Evolutionary conservation across 1,139 yeast species (phyloP).

Genomic region (Blastobotrys ciferrii): DNA sequence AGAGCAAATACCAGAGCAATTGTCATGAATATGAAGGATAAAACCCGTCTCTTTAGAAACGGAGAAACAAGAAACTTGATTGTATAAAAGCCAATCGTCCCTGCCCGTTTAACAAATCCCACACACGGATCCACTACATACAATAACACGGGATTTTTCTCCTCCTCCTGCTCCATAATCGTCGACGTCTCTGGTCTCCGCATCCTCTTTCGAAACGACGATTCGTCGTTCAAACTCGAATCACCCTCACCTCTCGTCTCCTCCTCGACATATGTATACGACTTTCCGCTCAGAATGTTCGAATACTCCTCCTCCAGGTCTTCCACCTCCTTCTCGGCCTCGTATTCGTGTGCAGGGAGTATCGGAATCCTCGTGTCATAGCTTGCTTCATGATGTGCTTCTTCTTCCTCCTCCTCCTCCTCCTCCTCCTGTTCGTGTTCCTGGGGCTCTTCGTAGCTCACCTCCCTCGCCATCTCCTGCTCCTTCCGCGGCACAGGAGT

Average conservation of each 20-base stretch:
- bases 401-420: neutral
- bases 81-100: slow-evolving; percentile 10
- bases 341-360: slow-evolving; percentile 15
- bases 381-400: neutral
- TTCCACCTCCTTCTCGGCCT: slow-evolving; percentile 11
- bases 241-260: too few relatives aligned
- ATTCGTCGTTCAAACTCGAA: neutral
- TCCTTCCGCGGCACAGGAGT: slow-evolving; percentile 5
- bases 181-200: neutral
- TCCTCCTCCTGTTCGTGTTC: neutral
- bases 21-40: slow-evolving; percentile 1
- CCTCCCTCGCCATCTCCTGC: slow-evolving; percentile 4
- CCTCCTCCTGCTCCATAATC: neutral
- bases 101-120: neutral
- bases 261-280: neutral
- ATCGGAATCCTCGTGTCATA: slow-evolving; percentile 15
- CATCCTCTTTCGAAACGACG: too few relatives aligned
- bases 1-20: neutral
- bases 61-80: slow-evolving; percentile 12
- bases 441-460: neutral
- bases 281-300: slow-evolving; percentile 4
- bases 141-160: slow-evolving; percentile 1
- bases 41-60: slow-evolving; percentile 10
- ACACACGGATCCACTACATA: slow-evolving; percentile 10
- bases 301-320: slow-evolving; percentile 13